Evolutionary conservation across 192 early-diverging fungal species (phyloP), one percentile per base, ranked within the genome.

Genomic region (Linnemannia elongata): DNA sequence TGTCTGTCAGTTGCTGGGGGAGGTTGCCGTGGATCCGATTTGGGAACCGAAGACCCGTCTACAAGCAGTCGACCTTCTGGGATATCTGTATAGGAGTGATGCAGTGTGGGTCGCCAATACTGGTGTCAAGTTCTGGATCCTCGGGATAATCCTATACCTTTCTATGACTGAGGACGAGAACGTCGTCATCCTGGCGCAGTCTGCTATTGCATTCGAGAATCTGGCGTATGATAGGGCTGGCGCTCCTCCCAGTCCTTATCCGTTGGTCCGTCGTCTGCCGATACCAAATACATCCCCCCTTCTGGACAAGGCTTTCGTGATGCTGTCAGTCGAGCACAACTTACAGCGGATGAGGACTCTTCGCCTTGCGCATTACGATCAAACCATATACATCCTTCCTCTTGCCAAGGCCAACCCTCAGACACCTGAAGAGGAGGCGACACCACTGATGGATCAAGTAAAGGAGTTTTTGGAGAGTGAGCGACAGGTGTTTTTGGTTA

Each of bases 291-390:
- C 38, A 39, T 76, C 75, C 39, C 55, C 36, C n/a, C 75, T 76
- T 41, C 45, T 78, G 8, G 42, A 15, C 44, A 3, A 38, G 9
- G 47, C 60, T 47, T 47, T 39, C 30, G 39, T 33, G 47, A 8
- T 36, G 0, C 77, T 47, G 36, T 70, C 52, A 63, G 24, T 55
- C 35, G 75, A 76, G n/a, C 63, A 63, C 38, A 18, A 76, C 1
- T 76, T 76, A 38, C 75, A 66, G 17, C 52, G 39, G 57, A 18
- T 76, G 22, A 76, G 20, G 55, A 38, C 38, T 13, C 35, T 33
- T 33, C 77, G 69, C 39, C 68, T 78, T 47, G 45, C 69, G 44
- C 44, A 22, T 41, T 24, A 69, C 52, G 30, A 52, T 33, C 69
- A 71, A 39, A 33, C 45, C 7, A n/a, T 72, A 2, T 78, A 54